These are phyloP conservation scores for Aurantiochytrium sp. DNA, from an alignment of 108 stramenopile species.

Conservation along the genomic window DNA sequence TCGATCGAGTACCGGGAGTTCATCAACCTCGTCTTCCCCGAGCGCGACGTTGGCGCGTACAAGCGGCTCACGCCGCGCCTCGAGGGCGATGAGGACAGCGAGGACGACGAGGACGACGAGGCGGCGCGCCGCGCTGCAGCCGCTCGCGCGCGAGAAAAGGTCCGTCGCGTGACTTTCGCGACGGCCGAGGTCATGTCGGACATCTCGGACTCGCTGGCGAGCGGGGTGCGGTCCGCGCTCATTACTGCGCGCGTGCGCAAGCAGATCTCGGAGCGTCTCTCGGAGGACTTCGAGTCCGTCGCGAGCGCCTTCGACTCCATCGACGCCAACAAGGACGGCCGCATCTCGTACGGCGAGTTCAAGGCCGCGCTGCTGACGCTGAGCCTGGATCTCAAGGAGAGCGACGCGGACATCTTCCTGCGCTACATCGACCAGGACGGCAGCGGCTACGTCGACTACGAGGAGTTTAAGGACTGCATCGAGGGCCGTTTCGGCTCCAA, in stretches of 20 bases:
- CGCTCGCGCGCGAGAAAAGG: not conserved
- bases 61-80: not conserved
- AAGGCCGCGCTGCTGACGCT: not conserved
- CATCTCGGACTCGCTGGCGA: not conserved
- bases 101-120: not conserved
- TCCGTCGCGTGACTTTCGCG: not conserved
- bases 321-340: slow-evolving; percentile 10
- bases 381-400: not conserved
- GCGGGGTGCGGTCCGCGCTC: not conserved
- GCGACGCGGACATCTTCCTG: not conserved
- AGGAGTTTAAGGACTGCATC: not conserved
- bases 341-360: slow-evolving; percentile 8
- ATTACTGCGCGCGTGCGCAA: not conserved
- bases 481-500: not conserved
- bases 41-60: slow-evolving; percentile 11
- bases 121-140: not conserved
- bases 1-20: slow-evolving; percentile 10
- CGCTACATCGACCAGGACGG: slow-evolving; percentile 27
- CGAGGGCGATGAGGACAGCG: not conserved
- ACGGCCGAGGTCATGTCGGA: not conserved
- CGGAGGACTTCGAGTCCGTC: not conserved
- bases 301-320: not conserved
- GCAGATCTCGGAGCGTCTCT: not conserved
- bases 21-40: not conserved
- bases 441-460: slow-evolving; percentile 20